Evolutionary conservation across 768 basidiomycete species (phyloP).

Genomic region (Boletus subparvulus): DNA sequence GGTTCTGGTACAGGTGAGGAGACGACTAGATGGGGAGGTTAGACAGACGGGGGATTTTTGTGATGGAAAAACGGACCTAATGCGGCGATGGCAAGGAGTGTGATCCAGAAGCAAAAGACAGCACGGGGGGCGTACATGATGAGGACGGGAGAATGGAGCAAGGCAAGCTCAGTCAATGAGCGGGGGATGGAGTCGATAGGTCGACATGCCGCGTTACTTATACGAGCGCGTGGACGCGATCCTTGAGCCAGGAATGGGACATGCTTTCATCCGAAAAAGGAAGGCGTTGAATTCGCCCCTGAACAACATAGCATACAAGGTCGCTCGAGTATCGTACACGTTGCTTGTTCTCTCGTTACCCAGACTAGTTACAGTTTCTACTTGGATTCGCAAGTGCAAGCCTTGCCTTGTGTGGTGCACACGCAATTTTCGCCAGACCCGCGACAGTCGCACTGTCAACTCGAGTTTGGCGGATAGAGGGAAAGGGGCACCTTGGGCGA

Average conservation of each 20-base stretch:
- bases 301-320: slow-evolving; percentile 3
- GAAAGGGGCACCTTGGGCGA: slow-evolving; percentile 17
- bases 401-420: slow-evolving; percentile 15
- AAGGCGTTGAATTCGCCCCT: slow-evolving; percentile 1
- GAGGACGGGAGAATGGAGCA: too few species aligned
- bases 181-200: background rate
- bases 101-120: slow-evolving; percentile 21
- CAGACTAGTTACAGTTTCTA: slow-evolving; percentile 1
- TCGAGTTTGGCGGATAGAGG: background rate
- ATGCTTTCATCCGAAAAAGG: slow-evolving; percentile 12
- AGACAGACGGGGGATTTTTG: background rate
- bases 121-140: slow-evolving; percentile 16
- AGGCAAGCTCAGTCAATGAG: slow-evolving; percentile 22
- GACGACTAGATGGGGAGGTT: slow-evolving; percentile 9
- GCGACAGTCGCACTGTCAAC: slow-evolving; percentile 23
- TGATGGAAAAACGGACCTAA: slow-evolving; percentile 15
- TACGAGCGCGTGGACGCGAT: background rate
- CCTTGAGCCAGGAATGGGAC: background rate
- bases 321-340: slow-evolving; percentile 10
- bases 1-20: slow-evolving; percentile 25
- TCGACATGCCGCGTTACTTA: slow-evolving; percentile 5
- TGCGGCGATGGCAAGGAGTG: slow-evolving; percentile 19
- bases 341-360: slow-evolving; percentile 11
- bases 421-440: slow-evolving; percentile 17
- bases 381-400: slow-evolving; percentile 21